Evolutionary conservation across 192 early-diverging fungal species (phyloP).

Genomic region (Entophlyctis helioformis): DNA sequence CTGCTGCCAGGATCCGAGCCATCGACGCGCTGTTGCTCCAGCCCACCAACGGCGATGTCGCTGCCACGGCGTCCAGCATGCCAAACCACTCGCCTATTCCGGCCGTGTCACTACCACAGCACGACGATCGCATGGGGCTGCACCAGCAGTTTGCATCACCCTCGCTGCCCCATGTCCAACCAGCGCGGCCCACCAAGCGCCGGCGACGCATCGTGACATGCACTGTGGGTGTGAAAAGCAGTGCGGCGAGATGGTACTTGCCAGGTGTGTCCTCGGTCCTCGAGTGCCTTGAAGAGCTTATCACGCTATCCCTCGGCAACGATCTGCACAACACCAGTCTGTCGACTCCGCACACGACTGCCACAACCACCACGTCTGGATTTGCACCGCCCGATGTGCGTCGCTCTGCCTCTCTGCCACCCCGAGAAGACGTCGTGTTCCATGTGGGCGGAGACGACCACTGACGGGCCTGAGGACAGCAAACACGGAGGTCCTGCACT

Average conservation of each 20-base stretch:
- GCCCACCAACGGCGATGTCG: slow-evolving; percentile 1
- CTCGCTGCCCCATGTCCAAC: neutral
- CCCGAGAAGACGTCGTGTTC: too few relatives aligned
- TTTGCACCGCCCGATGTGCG: too few relatives aligned
- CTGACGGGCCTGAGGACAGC: too few relatives aligned
- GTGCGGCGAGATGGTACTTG: slow-evolving; percentile 32
- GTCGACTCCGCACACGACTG: too few relatives aligned
- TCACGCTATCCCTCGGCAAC: too few relatives aligned
- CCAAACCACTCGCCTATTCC: neutral
- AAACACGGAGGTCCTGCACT: too few relatives aligned
- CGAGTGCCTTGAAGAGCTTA: too few relatives aligned
- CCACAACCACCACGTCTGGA: too few relatives aligned
- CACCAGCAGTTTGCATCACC: neutral
- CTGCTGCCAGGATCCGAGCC: neutral
- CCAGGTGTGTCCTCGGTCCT: too few relatives aligned
- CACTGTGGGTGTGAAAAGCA: slow-evolving; percentile 33
- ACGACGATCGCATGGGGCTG: neutral
- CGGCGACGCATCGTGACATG: slow-evolving; percentile 15
- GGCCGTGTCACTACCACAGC: neutral
- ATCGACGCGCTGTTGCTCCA: neutral
- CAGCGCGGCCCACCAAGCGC: slow-evolving; percentile 1
- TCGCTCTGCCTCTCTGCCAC: too few relatives aligned
- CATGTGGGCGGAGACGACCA: too few relatives aligned
- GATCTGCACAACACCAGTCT: too few relatives aligned
- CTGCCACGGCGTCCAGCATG: neutral